Percentiles rank a stretch among this genome's conserved stretches.
Evolutionary conservation across 345 rosid species (phyloP).

Genomic region (Euphorbia pulcherrima): DNA sequence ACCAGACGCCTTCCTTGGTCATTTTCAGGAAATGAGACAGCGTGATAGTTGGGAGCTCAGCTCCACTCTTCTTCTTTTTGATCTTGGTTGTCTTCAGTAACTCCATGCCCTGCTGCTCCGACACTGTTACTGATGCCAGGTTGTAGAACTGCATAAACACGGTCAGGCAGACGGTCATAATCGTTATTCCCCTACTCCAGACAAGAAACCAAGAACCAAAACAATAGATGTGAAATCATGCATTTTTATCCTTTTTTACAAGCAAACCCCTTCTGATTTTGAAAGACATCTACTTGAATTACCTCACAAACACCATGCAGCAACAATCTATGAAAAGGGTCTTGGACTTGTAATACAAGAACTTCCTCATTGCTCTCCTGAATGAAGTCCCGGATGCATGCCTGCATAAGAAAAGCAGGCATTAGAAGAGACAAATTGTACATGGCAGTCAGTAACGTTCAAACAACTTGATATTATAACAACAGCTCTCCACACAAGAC

Average conservation of each 20-base stretch:
- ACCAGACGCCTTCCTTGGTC: constrained; percentile 90
- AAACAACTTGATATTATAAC: neutral
- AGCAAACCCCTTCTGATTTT: neutral
- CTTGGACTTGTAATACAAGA: constrained; percentile 69
- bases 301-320: constrained; percentile 97
- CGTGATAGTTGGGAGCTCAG: constrained; percentile 57
- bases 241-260: neutral
- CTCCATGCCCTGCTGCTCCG: constrained; percentile 41
- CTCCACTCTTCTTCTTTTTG: constrained; percentile 48
- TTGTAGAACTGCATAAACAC: constrained; percentile 60
- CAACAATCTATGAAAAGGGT: constrained; percentile 81
- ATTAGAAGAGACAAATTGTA: neutral
- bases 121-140: constrained; percentile 61
- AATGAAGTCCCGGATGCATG: constrained; percentile 58
- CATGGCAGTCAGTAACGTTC: neutral
- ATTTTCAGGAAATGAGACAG: constrained; percentile 62
- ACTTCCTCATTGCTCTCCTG: constrained; percentile 47
- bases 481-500: neutral
- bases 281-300: constrained; percentile 7
- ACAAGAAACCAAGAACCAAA: neutral
- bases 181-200: neutral
- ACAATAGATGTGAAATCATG: neutral
- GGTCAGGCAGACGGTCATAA: neutral
- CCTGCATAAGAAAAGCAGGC: constrained; percentile 31
- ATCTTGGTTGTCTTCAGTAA: constrained; percentile 58